Percentiles rank a stretch among this genome's conserved stretches.
Conservation (phyloP, 2,329 filamentous ascomycete species). For the Sarocladium oryzae region DNA sequence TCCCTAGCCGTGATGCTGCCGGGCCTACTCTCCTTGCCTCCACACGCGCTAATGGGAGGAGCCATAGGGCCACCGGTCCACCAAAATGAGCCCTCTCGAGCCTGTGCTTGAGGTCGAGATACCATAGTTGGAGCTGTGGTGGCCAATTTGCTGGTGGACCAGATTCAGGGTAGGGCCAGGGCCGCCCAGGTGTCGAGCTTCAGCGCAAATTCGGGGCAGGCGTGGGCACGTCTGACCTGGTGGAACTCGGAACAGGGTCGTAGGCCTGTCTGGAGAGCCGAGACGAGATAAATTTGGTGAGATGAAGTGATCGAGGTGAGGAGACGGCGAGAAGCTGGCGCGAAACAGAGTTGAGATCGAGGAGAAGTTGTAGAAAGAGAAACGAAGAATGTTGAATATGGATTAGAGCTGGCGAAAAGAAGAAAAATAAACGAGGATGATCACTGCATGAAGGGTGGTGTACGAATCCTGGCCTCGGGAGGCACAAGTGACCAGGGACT, state of each 20-base stretch:
- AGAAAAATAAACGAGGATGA: constrained; percentile 4
- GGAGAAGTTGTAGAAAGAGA: background rate
- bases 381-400: background rate
- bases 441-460: background rate
- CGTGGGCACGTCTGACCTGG: background rate
- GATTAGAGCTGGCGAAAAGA: background rate
- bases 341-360: too few species aligned
- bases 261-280: background rate
- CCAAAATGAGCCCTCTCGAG: background rate
- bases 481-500: background rate
- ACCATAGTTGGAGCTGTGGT: background rate
- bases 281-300: background rate
- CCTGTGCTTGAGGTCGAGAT: background rate
- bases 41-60: constrained; percentile 5
- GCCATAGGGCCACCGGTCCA: background rate
- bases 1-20: background rate
- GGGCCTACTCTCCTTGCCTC: background rate
- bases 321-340: background rate
- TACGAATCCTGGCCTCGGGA: background rate
- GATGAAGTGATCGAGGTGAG: background rate
- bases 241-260: background rate
- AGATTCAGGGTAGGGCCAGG: background rate
- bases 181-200: background rate
- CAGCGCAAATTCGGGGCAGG: background rate
- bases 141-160: background rate